These are phyloP conservation scores for Penicillium sp. DNA, from an alignment of 2,329 filamentous ascomycete species.

Conservation along the genomic window DNA sequence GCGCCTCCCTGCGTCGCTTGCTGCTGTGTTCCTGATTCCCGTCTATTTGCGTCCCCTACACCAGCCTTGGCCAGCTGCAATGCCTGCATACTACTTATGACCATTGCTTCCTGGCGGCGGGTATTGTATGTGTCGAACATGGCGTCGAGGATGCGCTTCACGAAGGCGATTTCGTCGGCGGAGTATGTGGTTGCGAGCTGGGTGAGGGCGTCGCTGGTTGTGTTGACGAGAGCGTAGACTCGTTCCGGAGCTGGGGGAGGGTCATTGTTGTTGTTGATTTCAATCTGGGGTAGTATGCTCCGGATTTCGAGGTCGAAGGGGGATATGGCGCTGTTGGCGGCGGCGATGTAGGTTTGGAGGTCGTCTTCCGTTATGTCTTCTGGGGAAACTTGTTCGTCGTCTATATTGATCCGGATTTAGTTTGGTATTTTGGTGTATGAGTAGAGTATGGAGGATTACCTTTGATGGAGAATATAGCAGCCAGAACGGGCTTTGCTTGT, in stretches of 20 bases:
- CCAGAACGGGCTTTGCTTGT: constrained; percentile 64
- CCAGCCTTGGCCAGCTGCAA: too few species aligned
- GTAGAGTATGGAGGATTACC: too few species aligned
- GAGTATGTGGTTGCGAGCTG: constrained; percentile 75
- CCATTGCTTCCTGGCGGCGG: too few species aligned
- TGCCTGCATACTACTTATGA: too few species aligned
- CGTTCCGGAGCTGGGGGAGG: constrained; percentile 36
- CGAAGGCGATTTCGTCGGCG: constrained; percentile 77
- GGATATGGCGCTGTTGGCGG: constrained; percentile 63
- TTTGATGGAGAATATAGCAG: constrained; percentile 69
- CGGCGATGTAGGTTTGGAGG: constrained; percentile 60
- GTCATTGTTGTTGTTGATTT: constrained; percentile 22
- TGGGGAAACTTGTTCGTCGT: too few species aligned
- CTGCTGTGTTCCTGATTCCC: too few species aligned
- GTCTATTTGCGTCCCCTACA: too few species aligned
- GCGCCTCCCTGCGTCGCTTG: too few species aligned
- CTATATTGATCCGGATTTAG: constrained; percentile 53
- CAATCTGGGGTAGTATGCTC: constrained; percentile 60
- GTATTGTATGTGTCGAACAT: constrained; percentile 84
- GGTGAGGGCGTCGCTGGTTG: constrained; percentile 70
- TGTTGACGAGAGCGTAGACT: constrained; percentile 81
- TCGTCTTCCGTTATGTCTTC: too few species aligned
- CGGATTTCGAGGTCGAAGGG: constrained; percentile 83
- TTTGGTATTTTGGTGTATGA: too few species aligned
- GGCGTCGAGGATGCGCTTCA: constrained; percentile 75